These are phyloP conservation scores for Phytophthora fragariae DNA, from an alignment of 352 stramenopile genomes.

Conservation along the genomic window DNA sequence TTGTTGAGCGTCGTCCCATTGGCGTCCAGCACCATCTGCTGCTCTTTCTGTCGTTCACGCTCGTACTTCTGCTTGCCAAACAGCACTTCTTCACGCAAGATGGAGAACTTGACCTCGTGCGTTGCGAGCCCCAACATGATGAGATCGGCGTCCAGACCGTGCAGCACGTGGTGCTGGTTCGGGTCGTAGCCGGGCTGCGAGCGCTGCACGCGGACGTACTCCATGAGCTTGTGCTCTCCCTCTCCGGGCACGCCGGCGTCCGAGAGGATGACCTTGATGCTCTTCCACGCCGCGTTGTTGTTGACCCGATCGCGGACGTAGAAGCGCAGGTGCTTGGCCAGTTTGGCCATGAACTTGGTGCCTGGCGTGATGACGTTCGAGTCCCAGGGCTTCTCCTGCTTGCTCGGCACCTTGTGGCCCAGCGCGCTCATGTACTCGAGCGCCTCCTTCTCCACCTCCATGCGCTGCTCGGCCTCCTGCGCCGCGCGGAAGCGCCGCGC, in stretches of 20 bases:
- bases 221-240: constrained; percentile 99
- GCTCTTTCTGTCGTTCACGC: constrained; percentile 70
- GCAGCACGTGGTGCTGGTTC: constrained; percentile 97
- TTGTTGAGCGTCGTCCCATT: constrained; percentile 79
- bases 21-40: constrained; percentile 68
- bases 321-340: constrained; percentile 92
- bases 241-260: constrained; percentile 98
- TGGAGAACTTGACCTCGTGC: constrained; percentile 99
- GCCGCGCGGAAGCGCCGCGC: constrained; percentile 96
- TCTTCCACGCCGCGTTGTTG: constrained; percentile 94
- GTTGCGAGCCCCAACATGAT: constrained; percentile 99
- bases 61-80: constrained; percentile 89
- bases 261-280: constrained; percentile 96
- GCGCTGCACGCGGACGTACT: constrained; percentile 96
- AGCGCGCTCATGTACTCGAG: constrained; percentile 93
- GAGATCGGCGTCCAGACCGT: constrained; percentile 99
- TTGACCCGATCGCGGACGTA: constrained; percentile 96
- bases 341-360: constrained; percentile 97
- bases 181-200: constrained; percentile 96
- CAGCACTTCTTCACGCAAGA: constrained; percentile 96
- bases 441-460: constrained; percentile 94
- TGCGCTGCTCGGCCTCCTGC: constrained; percentile 95
- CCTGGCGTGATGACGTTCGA: constrained; percentile 99
- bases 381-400: constrained; percentile 94
- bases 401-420: constrained; percentile 80